Evolutionary conservation across 257 asterid genomes (phyloP).

Genomic region (Fraxinus cuspidata): DNA sequence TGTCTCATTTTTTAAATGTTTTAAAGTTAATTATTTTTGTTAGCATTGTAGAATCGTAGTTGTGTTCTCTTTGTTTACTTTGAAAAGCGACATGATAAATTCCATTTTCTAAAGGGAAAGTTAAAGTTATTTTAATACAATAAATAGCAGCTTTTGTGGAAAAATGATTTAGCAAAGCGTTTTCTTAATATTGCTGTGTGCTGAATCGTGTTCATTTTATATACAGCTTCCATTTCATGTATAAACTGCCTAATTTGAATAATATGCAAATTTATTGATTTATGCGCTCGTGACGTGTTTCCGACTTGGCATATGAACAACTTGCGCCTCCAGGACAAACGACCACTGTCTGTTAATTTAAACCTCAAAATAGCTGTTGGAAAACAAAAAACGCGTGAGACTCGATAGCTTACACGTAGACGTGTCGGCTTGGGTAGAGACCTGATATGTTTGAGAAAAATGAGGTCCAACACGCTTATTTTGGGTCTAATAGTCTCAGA

Average conservation of each 20-base stretch:
- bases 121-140: no score
- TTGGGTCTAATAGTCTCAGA: no score
- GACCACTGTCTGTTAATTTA: background rate
- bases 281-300: background rate
- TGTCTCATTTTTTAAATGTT: conserved; percentile 10
- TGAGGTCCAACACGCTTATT: background rate
- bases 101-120: no score
- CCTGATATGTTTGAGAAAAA: background rate
- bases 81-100: background rate
- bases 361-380: background rate
- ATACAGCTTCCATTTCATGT: no score
- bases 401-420: background rate
- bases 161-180: no score
- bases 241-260: background rate
- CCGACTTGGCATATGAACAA: conserved; percentile 6
- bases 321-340: background rate
- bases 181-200: no score
- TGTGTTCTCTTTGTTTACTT: no score
- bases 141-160: no score
- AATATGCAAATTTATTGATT: background rate
- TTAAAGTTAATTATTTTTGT: conserved; percentile 24
- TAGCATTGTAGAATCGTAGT: background rate
- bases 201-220: no score
- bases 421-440: background rate
- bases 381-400: background rate